A percentile compares a stretch with the other conserved stretches of the same genome.
phyloP scores from a whole-genome alignment of 495 filamentous ascomycete genomes.

The Arthonia radiata region DNA sequence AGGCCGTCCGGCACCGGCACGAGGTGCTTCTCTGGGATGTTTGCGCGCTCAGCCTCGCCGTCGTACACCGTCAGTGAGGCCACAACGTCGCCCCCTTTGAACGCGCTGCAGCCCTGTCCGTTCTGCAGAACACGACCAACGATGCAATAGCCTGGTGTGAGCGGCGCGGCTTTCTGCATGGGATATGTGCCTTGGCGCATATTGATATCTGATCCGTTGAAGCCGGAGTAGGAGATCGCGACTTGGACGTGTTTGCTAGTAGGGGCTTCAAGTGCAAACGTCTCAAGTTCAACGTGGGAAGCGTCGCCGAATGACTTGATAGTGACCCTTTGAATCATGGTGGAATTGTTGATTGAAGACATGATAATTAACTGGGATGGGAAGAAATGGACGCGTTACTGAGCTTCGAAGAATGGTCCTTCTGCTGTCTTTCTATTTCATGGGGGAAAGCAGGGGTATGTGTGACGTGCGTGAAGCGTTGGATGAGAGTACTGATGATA shows the following conservation, averaged over 20 bases:
- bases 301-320: constrained; percentile 15
- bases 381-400: too few relatives aligned
- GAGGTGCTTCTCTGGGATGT: constrained; percentile 17
- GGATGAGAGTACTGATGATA: too few relatives aligned
- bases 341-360: too few relatives aligned
- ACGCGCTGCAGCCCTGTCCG: constrained; percentile 9
- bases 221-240: constrained; percentile 16
- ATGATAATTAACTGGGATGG: too few relatives aligned
- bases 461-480: too few relatives aligned
- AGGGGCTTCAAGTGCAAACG: constrained; percentile 10
- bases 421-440: too few relatives aligned
- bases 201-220: constrained; percentile 18
- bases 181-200: constrained; percentile 20
- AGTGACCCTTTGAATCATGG: too few relatives aligned
- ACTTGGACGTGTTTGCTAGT: constrained; percentile 16
- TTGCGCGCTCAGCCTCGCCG: constrained; percentile 15
- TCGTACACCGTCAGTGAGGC: constrained; percentile 17
- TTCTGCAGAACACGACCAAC: constrained; percentile 13
- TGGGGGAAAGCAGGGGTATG: too few relatives aligned
- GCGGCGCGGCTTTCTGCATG: constrained; percentile 14
- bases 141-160: constrained; percentile 20
- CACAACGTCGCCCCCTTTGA: constrained; percentile 14
- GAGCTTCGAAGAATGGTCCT: too few relatives aligned
- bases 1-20: constrained; percentile 13
- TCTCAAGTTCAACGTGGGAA: constrained; percentile 12